Evolutionary conservation across 2,329 filamentous ascomycete species (phyloP).

Genomic region (Kalaharituber pfeilii): DNA sequence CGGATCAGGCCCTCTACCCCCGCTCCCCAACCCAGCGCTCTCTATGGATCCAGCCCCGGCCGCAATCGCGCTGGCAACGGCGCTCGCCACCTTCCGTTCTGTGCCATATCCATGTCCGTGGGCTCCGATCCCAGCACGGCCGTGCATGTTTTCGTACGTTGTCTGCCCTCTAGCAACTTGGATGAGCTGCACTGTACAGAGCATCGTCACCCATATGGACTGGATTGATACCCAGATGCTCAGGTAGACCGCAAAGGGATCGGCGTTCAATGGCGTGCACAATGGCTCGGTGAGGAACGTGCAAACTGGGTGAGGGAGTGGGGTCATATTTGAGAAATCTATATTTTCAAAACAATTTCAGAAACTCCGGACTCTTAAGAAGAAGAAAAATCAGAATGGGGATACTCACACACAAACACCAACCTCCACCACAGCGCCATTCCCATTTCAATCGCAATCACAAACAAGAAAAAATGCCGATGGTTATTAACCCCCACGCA

Average conservation of each 20-base stretch:
- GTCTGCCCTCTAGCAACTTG: slow-evolving; percentile 87
- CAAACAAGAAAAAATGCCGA: slow-evolving; percentile 83
- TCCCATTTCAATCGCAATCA: slow-evolving; percentile 58
- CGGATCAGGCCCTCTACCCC: slow-evolving; percentile 48
- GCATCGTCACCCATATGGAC: slow-evolving; percentile 92
- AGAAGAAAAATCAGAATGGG: slow-evolving; percentile 18
- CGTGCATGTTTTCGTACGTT: slow-evolving; percentile 91
- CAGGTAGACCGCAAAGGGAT: slow-evolving; percentile 68
- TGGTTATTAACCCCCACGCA: slow-evolving; percentile 93
- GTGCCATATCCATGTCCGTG: slow-evolving; percentile 6
- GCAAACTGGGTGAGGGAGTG: too few relatives aligned
- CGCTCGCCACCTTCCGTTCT: slow-evolving; percentile 30
- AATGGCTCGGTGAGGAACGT: slow-evolving; percentile 56
- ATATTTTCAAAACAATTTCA: too few relatives aligned
- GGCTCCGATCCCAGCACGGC: slow-evolving; percentile 32
- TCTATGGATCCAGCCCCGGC: slow-evolving; percentile 49
- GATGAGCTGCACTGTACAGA: slow-evolving; percentile 80
- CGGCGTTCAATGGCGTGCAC: slow-evolving; percentile 60
- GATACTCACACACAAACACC: slow-evolving; percentile 10
- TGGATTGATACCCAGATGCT: slow-evolving; percentile 67
- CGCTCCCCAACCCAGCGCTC: slow-evolving; percentile 50
- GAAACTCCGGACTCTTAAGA: too few relatives aligned
- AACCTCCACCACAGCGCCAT: slow-evolving; percentile 33
- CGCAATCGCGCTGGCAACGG: slow-evolving; percentile 56
- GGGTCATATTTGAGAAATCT: slow-evolving; percentile 11